Conservation (phyloP, 1,139 yeast species). For the Lodderomyces beijingensis region DNA sequence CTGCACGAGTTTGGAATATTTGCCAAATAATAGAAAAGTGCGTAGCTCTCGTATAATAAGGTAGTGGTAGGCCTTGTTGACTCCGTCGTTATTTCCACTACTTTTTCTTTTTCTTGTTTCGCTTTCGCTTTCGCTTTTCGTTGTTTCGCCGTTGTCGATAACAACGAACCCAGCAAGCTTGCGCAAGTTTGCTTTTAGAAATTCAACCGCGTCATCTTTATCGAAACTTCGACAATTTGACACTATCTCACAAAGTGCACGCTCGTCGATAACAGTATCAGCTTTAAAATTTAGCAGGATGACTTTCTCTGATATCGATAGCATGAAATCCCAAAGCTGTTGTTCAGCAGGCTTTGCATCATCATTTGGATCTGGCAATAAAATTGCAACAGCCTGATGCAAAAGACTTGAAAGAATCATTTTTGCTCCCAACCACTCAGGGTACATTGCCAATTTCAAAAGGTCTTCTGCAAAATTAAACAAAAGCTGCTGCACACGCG, state of each 20-base stretch:
- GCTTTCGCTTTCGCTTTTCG: slow-evolving; percentile 1
- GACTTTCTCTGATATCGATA: neutral
- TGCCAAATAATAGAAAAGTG: neutral
- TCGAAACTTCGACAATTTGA: slow-evolving; percentile 8
- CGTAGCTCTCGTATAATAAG: neutral
- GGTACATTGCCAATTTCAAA: slow-evolving; percentile 39
- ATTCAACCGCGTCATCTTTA: slow-evolving; percentile 2
- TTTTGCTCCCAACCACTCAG: slow-evolving; percentile 63
- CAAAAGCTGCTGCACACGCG: neutral
- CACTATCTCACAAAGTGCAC: slow-evolving; percentile 4
- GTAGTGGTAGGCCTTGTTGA: neutral
- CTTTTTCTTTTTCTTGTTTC: neutral
- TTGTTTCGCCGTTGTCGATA: neutral
- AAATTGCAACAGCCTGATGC: slow-evolving; percentile 4
- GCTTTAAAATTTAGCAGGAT: too few species aligned
- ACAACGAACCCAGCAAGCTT: neutral
- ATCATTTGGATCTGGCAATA: too few species aligned
- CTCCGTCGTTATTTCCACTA: too few species aligned
- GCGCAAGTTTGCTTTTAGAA: slow-evolving; percentile 6
- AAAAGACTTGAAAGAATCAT: slow-evolving; percentile 4
- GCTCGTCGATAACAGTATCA: too few species aligned
- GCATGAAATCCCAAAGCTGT: slow-evolving; percentile 8
- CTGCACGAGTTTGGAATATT: slow-evolving; percentile 2
- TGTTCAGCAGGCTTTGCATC: neutral
- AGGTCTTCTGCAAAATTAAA: slow-evolving; percentile 52